Base-by-base conservation (phyloP, 305 asterid species). In the Fraxinus sp. region DNA sequence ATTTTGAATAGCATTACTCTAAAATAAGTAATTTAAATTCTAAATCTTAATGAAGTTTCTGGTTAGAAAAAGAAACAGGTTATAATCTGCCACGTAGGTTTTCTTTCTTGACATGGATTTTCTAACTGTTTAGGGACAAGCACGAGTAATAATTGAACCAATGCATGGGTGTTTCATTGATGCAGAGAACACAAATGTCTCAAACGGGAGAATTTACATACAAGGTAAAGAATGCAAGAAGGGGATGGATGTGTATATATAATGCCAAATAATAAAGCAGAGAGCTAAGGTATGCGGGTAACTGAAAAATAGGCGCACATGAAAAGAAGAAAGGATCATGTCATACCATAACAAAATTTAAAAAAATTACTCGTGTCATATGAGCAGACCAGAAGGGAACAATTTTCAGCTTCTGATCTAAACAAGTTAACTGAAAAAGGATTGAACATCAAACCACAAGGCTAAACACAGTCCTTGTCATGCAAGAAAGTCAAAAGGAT, bases 171-270 rank as follows among this genome's bases (percentile, higher is more conserved):
- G 30, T 33, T 64, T 64, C 14, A 11, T 64, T 4, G 16, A 64
- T 64, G 33, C 72, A 64, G 72, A 64, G 72, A 64, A 64, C 33
- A 18, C 24, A 22, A 24, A 22, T 64, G 16, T 64, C 72, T 64
- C 72, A 62, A 62, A n/a, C 24, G 9, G 64, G 24, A 52, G 24
- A 52, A n/a, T 55, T n/a, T n/a, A 57, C 26, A 57, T 57, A 57
- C 66, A n/a, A 57, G 66, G 72, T 64, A 64, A 64, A 64, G 72
- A 24, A 64, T 64, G 33, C 72, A 64, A 24, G 66, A 64, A 64
- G 55, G 72, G 28, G 72, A 5, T 18, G 33, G 10, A 57, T 57
- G 66, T 7, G 26, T n/a, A 57, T n/a, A 55, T 55, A 18, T 57
- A 18, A 18, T 57, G 66, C 26, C 26, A 57, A n/a, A 57, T 5